Conservation (phyloP, 2,329 filamentous ascomycete genomes). For the Colletotrichum musae region DNA sequence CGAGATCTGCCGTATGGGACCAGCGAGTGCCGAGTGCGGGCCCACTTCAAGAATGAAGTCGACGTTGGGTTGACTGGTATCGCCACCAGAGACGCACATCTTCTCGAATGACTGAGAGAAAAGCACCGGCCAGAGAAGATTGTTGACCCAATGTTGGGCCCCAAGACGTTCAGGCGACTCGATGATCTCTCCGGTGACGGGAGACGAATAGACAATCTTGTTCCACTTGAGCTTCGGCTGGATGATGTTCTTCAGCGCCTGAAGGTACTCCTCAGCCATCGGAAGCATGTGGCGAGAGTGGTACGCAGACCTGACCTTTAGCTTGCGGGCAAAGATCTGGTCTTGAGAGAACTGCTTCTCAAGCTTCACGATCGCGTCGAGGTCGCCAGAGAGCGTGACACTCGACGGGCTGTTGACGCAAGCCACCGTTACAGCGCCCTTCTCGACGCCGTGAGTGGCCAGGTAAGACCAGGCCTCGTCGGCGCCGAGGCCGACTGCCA, state of each 20-base stretch:
- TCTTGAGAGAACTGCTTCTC: constrained; percentile 30
- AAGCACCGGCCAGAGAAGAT: constrained; percentile 11
- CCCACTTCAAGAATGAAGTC: constrained; percentile 63
- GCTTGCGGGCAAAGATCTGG: constrained; percentile 42
- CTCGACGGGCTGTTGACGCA: constrained; percentile 55
- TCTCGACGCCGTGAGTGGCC: constrained; percentile 23
- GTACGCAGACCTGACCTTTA: constrained; percentile 39
- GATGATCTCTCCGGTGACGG: constrained; percentile 44
- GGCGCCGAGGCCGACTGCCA: constrained; percentile 48
- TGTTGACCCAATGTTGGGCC: constrained; percentile 31
- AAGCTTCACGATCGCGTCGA: constrained; percentile 44
- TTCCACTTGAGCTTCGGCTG: constrained; percentile 45
- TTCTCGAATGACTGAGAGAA: constrained; percentile 27
- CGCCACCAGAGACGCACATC: constrained; percentile 1
- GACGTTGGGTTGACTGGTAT: constrained; percentile 30
- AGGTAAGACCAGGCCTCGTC: constrained; percentile 39
- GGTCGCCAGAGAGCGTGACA: constrained; percentile 50
- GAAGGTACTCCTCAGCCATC: constrained; percentile 50
- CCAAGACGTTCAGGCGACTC: constrained; percentile 18
- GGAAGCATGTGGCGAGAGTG: constrained; percentile 57
- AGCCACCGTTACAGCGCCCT: constrained; percentile 48
- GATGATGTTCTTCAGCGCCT: constrained; percentile 1
- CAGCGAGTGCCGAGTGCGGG: constrained; percentile 63
- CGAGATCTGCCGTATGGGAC: constrained; percentile 64
- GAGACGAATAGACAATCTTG: constrained; percentile 43